Evolutionary conservation across 176 grass and related monocot genomes (phyloP).

Genomic region (Oryza punctata): DNA sequence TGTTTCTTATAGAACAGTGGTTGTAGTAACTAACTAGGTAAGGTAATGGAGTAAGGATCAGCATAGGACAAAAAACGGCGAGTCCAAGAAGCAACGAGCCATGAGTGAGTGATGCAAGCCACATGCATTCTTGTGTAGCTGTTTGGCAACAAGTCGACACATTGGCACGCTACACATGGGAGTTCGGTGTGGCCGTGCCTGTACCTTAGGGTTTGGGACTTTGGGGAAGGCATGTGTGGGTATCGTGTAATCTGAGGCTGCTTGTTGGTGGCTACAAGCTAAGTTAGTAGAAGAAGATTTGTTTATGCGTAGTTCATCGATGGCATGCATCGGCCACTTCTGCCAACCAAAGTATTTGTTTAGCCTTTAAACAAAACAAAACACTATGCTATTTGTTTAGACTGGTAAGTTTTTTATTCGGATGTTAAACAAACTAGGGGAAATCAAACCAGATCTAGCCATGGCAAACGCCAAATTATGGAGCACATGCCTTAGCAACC

Average conservation of each 20-base stretch:
- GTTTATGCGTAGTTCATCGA: background rate
- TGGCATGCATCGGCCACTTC: background rate
- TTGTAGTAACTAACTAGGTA: background rate
- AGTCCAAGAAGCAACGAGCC: slow-evolving; percentile 7
- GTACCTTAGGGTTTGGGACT: background rate
- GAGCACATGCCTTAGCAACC: slow-evolving; percentile 27
- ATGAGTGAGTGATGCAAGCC: slow-evolving; percentile 31
- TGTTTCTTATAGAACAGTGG: too few relatives aligned
- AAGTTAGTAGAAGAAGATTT: background rate
- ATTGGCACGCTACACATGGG: slow-evolving; percentile 39
- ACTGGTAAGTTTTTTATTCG: background rate
- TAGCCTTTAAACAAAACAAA: slow-evolving; percentile 3
- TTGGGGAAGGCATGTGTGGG: background rate
- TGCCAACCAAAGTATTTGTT: slow-evolving; percentile 18
- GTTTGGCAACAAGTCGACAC: slow-evolving; percentile 37
- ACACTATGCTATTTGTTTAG: slow-evolving; percentile 23
- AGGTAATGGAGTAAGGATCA: background rate
- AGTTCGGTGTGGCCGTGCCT: background rate
- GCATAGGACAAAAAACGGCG: slow-evolving; percentile 25
- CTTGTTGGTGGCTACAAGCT: background rate
- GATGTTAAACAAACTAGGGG: background rate
- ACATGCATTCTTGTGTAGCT: slow-evolving; percentile 25
- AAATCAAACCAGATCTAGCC: slow-evolving; percentile 25
- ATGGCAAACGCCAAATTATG: background rate
- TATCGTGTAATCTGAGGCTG: background rate